Evolutionary conservation across 2,329 filamentous ascomycete species (phyloP).

Genomic region (Trichoderma endophyticum): DNA sequence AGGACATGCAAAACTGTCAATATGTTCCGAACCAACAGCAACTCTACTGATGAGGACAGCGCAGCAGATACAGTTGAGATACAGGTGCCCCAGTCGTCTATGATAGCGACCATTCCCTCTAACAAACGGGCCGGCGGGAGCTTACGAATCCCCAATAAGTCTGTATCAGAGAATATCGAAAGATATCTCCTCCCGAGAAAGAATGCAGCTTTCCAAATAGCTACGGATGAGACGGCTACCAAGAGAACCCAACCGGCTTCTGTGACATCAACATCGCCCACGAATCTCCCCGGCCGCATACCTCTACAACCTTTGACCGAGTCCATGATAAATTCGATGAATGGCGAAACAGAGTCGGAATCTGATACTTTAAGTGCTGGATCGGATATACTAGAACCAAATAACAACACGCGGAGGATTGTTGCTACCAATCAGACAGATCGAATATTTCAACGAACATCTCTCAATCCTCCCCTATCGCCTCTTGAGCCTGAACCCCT

Average conservation of each 20-base stretch:
- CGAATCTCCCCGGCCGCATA: background rate
- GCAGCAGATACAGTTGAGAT: conserved; percentile 26
- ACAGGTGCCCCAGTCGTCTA: conserved; percentile 24
- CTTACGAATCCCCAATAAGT: conserved; percentile 1
- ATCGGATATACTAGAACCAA: background rate
- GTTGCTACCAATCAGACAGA: background rate
- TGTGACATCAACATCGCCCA: background rate
- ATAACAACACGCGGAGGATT: background rate
- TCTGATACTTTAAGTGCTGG: conserved; percentile 13
- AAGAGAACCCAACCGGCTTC: background rate
- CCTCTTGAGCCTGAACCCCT: background rate
- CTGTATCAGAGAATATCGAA: conserved; percentile 28
- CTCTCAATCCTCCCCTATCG: background rate
- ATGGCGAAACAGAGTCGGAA: conserved; percentile 18
- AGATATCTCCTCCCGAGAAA: conserved; percentile 30
- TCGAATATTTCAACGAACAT: background rate
- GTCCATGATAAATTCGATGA: conserved; percentile 23
- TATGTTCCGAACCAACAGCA: conserved; percentile 33
- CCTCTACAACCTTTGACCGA: conserved; percentile 22
- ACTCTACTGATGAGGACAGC: conserved; percentile 30
- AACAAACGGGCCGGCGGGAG: background rate
- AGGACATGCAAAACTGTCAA: conserved; percentile 32
- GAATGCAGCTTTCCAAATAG: conserved; percentile 32
- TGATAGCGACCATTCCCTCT: background rate
- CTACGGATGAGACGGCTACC: conserved; percentile 36